Evolutionary conservation across 73 alveolate genomes (phyloP), one percentile per base, ranked within the genome.

Genomic region (Strombidium stylifer): DNA sequence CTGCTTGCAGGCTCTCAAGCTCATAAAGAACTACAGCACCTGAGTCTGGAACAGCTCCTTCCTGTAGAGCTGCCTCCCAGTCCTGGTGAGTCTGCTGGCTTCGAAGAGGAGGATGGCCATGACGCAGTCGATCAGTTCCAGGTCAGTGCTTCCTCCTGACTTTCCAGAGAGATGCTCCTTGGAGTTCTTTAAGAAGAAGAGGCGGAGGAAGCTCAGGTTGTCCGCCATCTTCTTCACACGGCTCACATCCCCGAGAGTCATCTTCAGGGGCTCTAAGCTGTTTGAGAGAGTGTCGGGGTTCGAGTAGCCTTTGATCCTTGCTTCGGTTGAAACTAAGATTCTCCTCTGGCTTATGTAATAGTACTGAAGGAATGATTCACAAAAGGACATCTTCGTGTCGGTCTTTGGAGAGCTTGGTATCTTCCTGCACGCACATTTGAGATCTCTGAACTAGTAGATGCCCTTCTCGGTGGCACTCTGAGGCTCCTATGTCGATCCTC

Each of bases 151-250:
- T 32, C 42, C 10, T 32, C 42, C 10, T 32, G 10, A 6, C 42
- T 32, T 6, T 10, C 42, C 42, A 6, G 42, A 32, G 19, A 64
- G 31, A 8, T 64, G 47, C n/a, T 64, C 78, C 25, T 64, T 54
- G 30, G 78, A 64, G 23, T 32, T 37, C 32, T 64, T 64, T 2
- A 64, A 54, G 30, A 16, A 69, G 72, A 35, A 69, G n/a, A 48
- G 28, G 40, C 82, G 14, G 32, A 69, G 20, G 32, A 69, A 69
- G 51, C 49, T 69, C n/a, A 69, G 34, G 35, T 72, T 69, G 45
- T 69, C 82, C 12, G 82, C 82, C 11, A 69, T 37, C 35, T 69
- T 69, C 53, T 69, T 69, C 1, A 69, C 42, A 26, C 40, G 51
- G 25, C 51, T 26, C 0, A 69, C 70, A 69, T 69, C 70, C 15